phyloP scores from a whole-genome alignment of 2,329 filamentous ascomycete genomes.

The Ophiostoma sp. region DNA sequence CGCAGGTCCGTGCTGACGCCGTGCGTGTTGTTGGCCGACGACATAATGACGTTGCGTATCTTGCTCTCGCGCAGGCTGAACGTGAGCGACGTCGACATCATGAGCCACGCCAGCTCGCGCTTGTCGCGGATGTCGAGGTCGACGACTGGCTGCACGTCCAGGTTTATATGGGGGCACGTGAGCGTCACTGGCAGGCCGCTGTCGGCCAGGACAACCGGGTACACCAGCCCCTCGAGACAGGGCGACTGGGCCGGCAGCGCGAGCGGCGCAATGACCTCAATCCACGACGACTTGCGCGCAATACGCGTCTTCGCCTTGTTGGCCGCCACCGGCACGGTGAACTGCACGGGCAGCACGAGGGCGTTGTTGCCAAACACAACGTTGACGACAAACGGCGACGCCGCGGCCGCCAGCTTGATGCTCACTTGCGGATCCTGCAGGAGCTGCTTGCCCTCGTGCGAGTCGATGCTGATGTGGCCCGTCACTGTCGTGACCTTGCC shows the following conservation, averaged over 20 bases:
- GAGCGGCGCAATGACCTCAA: conserved; percentile 40
- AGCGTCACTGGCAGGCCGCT: conserved; percentile 34
- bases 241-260: conserved; percentile 29
- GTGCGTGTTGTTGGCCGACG: not conserved
- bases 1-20: not conserved
- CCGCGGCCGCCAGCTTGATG: conserved; percentile 34
- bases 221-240: conserved; percentile 34
- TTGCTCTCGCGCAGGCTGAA: conserved; percentile 41
- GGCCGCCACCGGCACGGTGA: conserved; percentile 38
- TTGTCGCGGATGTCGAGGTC: conserved; percentile 34
- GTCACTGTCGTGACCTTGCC: not conserved
- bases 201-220: conserved; percentile 33
- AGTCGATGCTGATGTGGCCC: conserved; percentile 5
- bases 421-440: conserved; percentile 31
- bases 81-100: conserved; percentile 32
- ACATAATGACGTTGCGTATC: conserved; percentile 27
- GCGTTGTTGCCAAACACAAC: conserved; percentile 22
- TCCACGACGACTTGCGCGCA: conserved; percentile 40
- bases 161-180: conserved; percentile 40
- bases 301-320: conserved; percentile 37
- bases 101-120: not conserved
- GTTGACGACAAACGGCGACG: not conserved
- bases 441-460: conserved; percentile 4
- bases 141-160: conserved; percentile 42
- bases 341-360: conserved; percentile 35